phyloP scores from a whole-genome alignment of 192 early-diverging fungal genomes.

The Backusella sp. region DNA sequence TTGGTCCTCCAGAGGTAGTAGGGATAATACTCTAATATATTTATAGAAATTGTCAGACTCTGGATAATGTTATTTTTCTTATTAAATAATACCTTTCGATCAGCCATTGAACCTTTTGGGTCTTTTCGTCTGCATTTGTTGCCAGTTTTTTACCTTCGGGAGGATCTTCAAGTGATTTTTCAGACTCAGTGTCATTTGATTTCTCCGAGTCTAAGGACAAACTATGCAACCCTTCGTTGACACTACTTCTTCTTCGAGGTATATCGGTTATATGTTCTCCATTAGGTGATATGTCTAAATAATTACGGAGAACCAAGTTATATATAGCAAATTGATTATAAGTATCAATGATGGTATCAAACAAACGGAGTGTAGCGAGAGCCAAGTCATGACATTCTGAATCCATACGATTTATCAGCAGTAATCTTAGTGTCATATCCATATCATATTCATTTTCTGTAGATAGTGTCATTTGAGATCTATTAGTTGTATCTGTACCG shows the following conservation, averaged over 20 bases:
- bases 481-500: not conserved
- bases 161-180: slow-evolving; percentile 15
- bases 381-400: slow-evolving; percentile 41
- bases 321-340: slow-evolving; percentile 62
- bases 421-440: slow-evolving; percentile 42
- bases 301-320: slow-evolving; percentile 58
- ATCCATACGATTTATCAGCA: slow-evolving; percentile 38
- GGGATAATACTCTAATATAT: slow-evolving; percentile 28
- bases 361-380: slow-evolving; percentile 54
- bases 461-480: not conserved
- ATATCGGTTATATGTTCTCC: slow-evolving; percentile 30
- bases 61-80: not conserved
- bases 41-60: not conserved
- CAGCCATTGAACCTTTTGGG: slow-evolving; percentile 32
- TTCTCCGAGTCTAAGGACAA: slow-evolving; percentile 7
- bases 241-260: not conserved
- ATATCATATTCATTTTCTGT: slow-evolving; percentile 10
- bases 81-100: slow-evolving; percentile 32
- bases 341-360: slow-evolving; percentile 56
- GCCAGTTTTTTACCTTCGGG: slow-evolving; percentile 6
- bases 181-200: not conserved
- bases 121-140: slow-evolving; percentile 24
- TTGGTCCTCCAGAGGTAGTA: slow-evolving; percentile 40
- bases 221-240: slow-evolving; percentile 2
- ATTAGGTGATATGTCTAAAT: slow-evolving; percentile 34